These are phyloP conservation scores for Eimeria sp. DNA, from an alignment of 169 alveolate species.

Conservation along the genomic window DNA sequence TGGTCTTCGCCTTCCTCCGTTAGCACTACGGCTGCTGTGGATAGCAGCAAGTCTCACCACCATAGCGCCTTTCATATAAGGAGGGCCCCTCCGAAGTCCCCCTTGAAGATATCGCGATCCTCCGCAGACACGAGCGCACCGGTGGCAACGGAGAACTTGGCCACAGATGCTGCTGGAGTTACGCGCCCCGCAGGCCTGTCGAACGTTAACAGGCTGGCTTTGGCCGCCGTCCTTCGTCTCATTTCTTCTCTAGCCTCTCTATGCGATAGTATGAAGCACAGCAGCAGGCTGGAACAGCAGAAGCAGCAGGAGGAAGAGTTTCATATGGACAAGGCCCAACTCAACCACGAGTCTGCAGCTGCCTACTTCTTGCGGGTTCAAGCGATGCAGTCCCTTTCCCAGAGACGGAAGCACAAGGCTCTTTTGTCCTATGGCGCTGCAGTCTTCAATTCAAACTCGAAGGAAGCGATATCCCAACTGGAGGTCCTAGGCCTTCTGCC, in stretches of 20 bases:
- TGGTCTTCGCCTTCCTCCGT: slow-evolving; percentile 40
- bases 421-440: slow-evolving; percentile 39
- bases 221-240: slow-evolving; percentile 43
- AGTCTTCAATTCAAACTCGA: slow-evolving; percentile 52
- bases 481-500: slow-evolving; percentile 72
- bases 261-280: slow-evolving; percentile 18
- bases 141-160: slow-evolving; percentile 22
- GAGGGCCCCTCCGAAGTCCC: slow-evolving; percentile 62
- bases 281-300: neutral
- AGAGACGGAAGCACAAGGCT: slow-evolving; percentile 58
- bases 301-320: neutral
- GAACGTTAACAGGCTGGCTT: slow-evolving; percentile 42
- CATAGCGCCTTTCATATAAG: slow-evolving; percentile 52
- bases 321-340: slow-evolving; percentile 9
- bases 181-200: slow-evolving; percentile 65
- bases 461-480: slow-evolving; percentile 47
- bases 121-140: slow-evolving; percentile 17
- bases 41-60: slow-evolving; percentile 19
- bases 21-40: slow-evolving; percentile 24
- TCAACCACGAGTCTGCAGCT: slow-evolving; percentile 44
- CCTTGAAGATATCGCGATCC: slow-evolving; percentile 32
- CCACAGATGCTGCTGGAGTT: slow-evolving; percentile 50
- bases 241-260: slow-evolving; percentile 34
- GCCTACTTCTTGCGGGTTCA: slow-evolving; percentile 54
- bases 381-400: neutral